These are phyloP conservation scores for Davidsoniella neocaledoniae DNA, from an alignment of 2,329 filamentous ascomycete genomes.

Conservation along the genomic window DNA sequence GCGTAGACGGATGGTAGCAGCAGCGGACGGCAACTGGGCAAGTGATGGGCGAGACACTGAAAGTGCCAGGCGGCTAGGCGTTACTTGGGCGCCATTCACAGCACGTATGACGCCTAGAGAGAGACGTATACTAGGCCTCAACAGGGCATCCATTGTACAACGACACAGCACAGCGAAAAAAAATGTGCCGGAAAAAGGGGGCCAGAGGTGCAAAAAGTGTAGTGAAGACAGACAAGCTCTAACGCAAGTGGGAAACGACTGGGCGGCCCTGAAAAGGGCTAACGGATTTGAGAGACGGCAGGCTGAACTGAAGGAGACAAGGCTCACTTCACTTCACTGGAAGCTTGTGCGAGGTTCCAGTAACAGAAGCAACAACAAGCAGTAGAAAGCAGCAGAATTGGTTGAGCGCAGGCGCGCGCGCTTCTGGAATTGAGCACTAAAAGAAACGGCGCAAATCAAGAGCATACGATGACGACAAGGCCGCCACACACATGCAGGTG, in stretches of 20 bases:
- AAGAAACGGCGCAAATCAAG: too few species aligned
- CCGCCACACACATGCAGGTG: too few species aligned
- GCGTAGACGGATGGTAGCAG: background rate
- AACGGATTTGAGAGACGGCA: background rate
- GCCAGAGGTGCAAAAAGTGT: background rate
- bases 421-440: too few species aligned
- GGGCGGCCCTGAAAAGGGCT: too few species aligned
- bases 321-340: too few species aligned
- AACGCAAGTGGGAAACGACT: too few species aligned
- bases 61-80: background rate
- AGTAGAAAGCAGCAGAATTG: too few species aligned
- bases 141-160: slow-evolving; percentile 7
- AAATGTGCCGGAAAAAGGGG: background rate
- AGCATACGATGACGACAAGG: too few species aligned
- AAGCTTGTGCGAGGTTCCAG: too few species aligned
- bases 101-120: slow-evolving; percentile 8
- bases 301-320: too few species aligned
- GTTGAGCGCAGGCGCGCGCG: too few species aligned
- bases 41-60: background rate
- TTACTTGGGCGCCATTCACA: slow-evolving; percentile 3
- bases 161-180: background rate
- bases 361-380: too few species aligned
- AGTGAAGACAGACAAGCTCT: background rate
- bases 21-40: background rate
- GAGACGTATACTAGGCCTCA: slow-evolving; percentile 10